These are phyloP conservation scores for Escallonia herrerae DNA, from an alignment of 129 eudicot species.

Conservation along the genomic window DNA sequence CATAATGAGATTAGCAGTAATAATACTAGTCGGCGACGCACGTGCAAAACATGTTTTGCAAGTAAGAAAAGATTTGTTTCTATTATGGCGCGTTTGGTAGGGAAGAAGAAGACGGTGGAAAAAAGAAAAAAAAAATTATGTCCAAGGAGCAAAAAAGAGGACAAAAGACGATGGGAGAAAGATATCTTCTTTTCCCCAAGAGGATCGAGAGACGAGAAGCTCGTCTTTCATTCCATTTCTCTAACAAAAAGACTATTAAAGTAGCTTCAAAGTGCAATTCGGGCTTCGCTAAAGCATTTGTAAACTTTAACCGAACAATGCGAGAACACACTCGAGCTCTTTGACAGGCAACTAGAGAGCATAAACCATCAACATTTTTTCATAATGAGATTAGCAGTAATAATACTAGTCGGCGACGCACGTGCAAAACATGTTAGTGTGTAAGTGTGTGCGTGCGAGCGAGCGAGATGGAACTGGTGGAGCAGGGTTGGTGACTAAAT, in stretches of 20 bases:
- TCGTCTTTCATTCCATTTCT: too few relatives aligned
- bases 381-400: constrained; percentile 8
- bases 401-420: neutral
- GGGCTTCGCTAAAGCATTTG: too few relatives aligned
- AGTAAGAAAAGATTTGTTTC: too few relatives aligned
- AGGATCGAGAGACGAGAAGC: too few relatives aligned
- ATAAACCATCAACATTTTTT: neutral
- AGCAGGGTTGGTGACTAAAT: constrained; percentile 13
- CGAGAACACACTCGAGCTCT: too few relatives aligned
- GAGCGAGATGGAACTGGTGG: neutral
- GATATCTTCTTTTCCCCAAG: too few relatives aligned
- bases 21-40: neutral
- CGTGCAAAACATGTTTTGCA: neutral
- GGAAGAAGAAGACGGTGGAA: neutral
- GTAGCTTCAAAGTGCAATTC: too few relatives aligned
- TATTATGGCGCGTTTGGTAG: neutral
- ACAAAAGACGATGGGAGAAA: too few relatives aligned
- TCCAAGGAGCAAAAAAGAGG: too few relatives aligned
- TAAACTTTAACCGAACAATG: too few relatives aligned
- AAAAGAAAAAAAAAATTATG: neutral
- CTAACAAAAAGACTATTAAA: too few relatives aligned
- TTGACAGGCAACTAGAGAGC: too few relatives aligned
- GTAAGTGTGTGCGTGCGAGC: neutral
- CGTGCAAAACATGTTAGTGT: neutral
- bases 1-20: neutral